Evolutionary conservation across 768 basidiomycete species (phyloP), one percentile per base, ranked within the genome.

Genomic region (Hirschioporus abietinus): DNA sequence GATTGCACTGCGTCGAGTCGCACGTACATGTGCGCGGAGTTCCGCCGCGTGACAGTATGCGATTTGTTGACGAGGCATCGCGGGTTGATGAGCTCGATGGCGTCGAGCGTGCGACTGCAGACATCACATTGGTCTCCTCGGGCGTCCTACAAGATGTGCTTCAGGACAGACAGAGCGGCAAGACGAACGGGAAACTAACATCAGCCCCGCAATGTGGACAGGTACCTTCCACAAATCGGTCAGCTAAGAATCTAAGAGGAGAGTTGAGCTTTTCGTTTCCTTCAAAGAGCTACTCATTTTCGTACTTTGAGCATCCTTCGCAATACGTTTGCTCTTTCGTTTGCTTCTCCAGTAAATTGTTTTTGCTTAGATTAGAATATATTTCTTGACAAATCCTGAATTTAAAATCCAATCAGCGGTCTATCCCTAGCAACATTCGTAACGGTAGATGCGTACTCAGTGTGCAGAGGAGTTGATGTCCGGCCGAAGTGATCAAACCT

Each of bases 111-210:
- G 65, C 93, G 85, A 60, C 90, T 88, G 76, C 97, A 99, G 65
- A 88, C 82, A 76, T 99, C 97, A 76, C 97, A 99, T 80, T 99
- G 97, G 76, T 99, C 97, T 8, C 97, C 97, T 36, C 97, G 91
- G 35, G 96, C 97, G 72, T 98, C 97, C 91, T 94, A 27, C 23
- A 5, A 34, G 58, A 25, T 24, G 24, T 52, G 23, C 7, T 58
- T n/a, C 57, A 63, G 42, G 4, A 20, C 6, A 60, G 12, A 24
- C 15, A 5, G 23, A 23, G 59, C 30, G n/a, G 8, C 1, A 8
- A 25, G 20, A 36, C 35, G 52, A 64, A 64, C 64, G 25, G 26
- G 23, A 60, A 15, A 72, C 84, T 70, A 67, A 92, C 92, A 67
- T 95, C 90, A 69, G 88, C 95, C 62, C 84, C 85, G 74, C 97